Conservation (phyloP, 2,329 filamentous ascomycete genomes). For the Pyricularia sp. region DNA sequence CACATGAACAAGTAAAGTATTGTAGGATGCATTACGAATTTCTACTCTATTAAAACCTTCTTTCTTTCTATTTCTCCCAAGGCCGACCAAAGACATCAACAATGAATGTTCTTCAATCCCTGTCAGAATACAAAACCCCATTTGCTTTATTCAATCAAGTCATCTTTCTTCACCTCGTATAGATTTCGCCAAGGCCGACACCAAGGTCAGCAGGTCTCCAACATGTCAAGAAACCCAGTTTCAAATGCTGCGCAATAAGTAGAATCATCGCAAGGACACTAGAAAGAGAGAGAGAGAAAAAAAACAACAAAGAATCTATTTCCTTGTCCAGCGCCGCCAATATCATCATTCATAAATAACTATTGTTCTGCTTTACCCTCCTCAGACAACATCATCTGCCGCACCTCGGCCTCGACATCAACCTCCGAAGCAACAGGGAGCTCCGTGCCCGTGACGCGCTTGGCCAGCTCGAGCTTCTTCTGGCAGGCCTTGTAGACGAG, state of each 20-base stretch:
- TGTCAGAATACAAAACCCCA: neutral
- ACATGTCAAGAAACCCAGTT: neutral
- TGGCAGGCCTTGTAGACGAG: conserved; percentile 85
- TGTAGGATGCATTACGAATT: neutral
- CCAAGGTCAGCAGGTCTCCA: neutral
- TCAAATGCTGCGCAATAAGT: neutral
- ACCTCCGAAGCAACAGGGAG: neutral
- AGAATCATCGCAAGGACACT: neutral
- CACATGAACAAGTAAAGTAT: no score
- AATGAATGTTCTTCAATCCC: neutral
- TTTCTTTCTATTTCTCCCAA: neutral
- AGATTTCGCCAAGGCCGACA: neutral
- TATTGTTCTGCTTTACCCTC: neutral
- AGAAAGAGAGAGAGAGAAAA: neutral
- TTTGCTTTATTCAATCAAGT: neutral
- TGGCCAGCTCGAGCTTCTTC: conserved; percentile 85
- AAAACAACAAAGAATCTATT: neutral
- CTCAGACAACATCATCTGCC: conserved; percentile 2
- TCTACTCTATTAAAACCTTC: neutral
- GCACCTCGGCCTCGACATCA: conserved; percentile 3
- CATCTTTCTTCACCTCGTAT: neutral
- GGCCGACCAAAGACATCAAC: neutral
- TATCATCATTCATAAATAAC: neutral
- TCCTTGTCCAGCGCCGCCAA: neutral
- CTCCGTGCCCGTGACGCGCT: conserved; percentile 36